Evolutionary conservation across 768 basidiomycete genomes (phyloP).

Genomic region (Dioszegia hungarica): DNA sequence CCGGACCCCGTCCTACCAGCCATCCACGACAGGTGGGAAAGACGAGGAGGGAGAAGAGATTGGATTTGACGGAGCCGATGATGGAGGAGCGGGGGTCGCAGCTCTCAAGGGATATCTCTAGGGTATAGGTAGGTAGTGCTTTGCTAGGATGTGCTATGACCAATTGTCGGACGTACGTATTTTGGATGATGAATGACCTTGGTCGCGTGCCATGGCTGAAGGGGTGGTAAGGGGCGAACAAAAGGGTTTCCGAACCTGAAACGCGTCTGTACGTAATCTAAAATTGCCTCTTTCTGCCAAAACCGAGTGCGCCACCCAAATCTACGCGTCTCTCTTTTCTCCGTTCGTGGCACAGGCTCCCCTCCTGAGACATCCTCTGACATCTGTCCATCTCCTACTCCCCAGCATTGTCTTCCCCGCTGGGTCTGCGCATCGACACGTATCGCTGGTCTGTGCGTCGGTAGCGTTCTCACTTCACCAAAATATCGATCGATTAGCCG

Average conservation of each 20-base stretch:
- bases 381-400: no score
- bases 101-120: conserved; percentile 4
- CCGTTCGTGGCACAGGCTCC: no score
- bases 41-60: conserved; percentile 6
- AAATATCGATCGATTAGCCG: no score
- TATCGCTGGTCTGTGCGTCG: no score
- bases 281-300: conserved; percentile 2
- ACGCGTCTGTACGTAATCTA: background rate
- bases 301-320: background rate
- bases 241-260: background rate
- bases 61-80: conserved; percentile 3
- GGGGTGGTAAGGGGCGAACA: background rate
- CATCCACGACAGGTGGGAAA: background rate
- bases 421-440: no score
- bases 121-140: background rate
- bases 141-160: no score
- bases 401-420: no score
- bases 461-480: no score
- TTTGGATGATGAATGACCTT: no score
- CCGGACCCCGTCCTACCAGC: background rate
- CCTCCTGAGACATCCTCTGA: no score
- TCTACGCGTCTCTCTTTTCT: background rate
- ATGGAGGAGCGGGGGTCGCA: conserved; percentile 1
- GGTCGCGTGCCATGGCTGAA: no score
- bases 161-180: no score